Base-by-base conservation (phyloP, 495 filamentous ascomycete genomes). In the Neurospora sublineolata region DNA sequence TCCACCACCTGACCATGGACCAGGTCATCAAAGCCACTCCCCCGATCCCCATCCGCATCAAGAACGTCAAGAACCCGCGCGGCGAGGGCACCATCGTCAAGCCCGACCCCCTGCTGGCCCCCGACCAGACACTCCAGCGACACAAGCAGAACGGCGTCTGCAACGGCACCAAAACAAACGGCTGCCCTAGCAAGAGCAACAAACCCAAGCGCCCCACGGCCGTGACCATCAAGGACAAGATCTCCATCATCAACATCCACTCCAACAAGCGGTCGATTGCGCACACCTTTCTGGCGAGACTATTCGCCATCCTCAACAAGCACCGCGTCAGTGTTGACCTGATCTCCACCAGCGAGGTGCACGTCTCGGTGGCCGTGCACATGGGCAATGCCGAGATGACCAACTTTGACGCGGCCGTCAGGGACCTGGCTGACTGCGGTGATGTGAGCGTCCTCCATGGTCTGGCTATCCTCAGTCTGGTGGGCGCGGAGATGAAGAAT, bases 1-100 rank as follows among this genome's bases (percentile, higher is more conserved):
- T 99, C 74, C 95, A 99, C 76, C 95, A 95, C 68, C 91, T 97
- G 77, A 99, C 95, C 70, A 98, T 99, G 93, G 94, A 99, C 82
- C 95, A 97, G 79, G 95, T 95, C 68, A 97, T 98, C 79, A 91
- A 89, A 68, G 94, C 94, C 3, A 87, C 87, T 69, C 88, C 88
- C 0, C 87, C 87, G 16, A 98, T 98, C 79, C 93, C 91, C 10
- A 96, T 97, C 75, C 92, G 95, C 71, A 98, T 98, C 81, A 97
- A 98, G 84, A 98, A 99, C 79, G 95, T 98, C 78, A 94, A 96
- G 83, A 97, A 97, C 76, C 93, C 96, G 0, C 87, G 89, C 46
- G 92, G 92, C 70, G 87, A 88, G 71, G 95, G 95, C 68, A 99
- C 95, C 37, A 85, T 97, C 69, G 94, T 99, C 74, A 90, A 92